Evolutionary conservation across 495 filamentous ascomycete genomes (phyloP).

Genomic region (Podospora pseudocomata): DNA sequence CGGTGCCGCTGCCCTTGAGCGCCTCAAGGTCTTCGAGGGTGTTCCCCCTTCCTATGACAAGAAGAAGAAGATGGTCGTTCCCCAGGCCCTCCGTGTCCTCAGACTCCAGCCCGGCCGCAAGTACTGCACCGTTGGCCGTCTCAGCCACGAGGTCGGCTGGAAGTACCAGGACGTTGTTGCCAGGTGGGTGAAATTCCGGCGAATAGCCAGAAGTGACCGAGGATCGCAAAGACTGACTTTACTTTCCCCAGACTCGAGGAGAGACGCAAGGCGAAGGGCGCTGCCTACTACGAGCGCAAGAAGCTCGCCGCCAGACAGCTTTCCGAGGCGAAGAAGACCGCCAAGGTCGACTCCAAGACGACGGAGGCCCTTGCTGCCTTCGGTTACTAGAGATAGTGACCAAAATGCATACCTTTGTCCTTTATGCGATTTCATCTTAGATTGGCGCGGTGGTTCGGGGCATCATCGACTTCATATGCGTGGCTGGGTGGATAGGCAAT

Average conservation of each 20-base stretch:
- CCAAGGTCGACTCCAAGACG: conserved; percentile 72
- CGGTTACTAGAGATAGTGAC: conserved; percentile 50
- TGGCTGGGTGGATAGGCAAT: conserved; percentile 35
- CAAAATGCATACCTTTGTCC: conserved; percentile 27
- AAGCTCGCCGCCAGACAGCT: conserved; percentile 87
- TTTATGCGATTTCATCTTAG: conserved; percentile 42
- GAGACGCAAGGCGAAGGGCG: conserved; percentile 97
- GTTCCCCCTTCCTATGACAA: conserved; percentile 98
- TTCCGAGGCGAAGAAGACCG: conserved; percentile 84
- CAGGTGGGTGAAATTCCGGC: conserved; percentile 60
- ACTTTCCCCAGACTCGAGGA: conserved; percentile 78
- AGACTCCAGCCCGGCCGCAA: conserved; percentile 96
- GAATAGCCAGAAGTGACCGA: neutral
- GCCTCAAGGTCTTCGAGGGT: conserved; percentile 99
- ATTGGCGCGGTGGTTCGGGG: conserved; percentile 43
- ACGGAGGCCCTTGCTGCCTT: conserved; percentile 51
- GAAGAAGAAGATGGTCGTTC: conserved; percentile 98
- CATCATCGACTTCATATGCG: conserved; percentile 39
- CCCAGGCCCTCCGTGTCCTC: conserved; percentile 92
- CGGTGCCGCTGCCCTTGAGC: conserved; percentile 91
- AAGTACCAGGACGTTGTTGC: conserved; percentile 99
- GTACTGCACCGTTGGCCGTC: conserved; percentile 96
- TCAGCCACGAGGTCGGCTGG: conserved; percentile 99
- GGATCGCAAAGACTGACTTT: neutral
- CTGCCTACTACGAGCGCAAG: conserved; percentile 99